These are phyloP conservation scores for Talaromyces trachyspermus DNA, from an alignment of 495 filamentous ascomycete species.

Conservation along the genomic window DNA sequence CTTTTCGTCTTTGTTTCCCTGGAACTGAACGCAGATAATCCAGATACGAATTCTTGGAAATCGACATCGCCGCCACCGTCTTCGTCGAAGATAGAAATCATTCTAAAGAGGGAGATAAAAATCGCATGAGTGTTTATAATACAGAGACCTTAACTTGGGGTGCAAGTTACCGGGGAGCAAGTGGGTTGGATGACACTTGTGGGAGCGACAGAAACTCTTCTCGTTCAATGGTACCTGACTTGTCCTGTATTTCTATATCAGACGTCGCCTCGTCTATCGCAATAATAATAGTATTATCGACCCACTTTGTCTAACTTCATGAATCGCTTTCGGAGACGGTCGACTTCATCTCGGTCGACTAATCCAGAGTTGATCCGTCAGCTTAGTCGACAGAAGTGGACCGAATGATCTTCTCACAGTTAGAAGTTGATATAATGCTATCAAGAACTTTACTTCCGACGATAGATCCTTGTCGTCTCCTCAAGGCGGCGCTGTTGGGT, in stretches of 20 bases:
- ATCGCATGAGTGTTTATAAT: too few relatives aligned
- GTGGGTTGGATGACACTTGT: conserved; percentile 95
- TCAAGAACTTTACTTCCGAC: conserved; percentile 86
- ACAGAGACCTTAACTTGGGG: too few relatives aligned
- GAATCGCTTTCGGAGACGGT: conserved; percentile 89
- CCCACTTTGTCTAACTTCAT: conserved; percentile 97
- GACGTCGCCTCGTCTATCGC: neutral
- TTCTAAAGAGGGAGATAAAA: conserved; percentile 41
- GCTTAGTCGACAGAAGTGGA: conserved; percentile 7
- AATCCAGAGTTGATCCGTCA: conserved; percentile 15
- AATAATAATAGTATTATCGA: neutral
- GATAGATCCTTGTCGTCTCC: conserved; percentile 50
- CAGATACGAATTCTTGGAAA: conserved; percentile 98
- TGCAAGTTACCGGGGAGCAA: conserved; percentile 89
- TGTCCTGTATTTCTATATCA: conserved; percentile 55
- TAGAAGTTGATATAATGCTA: conserved; percentile 90
- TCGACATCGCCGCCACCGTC: conserved; percentile 97
- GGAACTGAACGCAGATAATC: conserved; percentile 87
- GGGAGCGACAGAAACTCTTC: conserved; percentile 96
- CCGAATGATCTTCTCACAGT: too few relatives aligned
- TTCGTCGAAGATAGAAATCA: conserved; percentile 99
- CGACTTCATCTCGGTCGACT: conserved; percentile 98
- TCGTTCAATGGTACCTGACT: conserved; percentile 95
- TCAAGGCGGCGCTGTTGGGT: conserved; percentile 43
- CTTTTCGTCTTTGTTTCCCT: conserved; percentile 99